A percentile compares a stretch with the other conserved stretches of the same genome.
Evolutionary conservation across 352 stramenopile species (phyloP).

Genomic region (Halophytophthora batemanensis): DNA sequence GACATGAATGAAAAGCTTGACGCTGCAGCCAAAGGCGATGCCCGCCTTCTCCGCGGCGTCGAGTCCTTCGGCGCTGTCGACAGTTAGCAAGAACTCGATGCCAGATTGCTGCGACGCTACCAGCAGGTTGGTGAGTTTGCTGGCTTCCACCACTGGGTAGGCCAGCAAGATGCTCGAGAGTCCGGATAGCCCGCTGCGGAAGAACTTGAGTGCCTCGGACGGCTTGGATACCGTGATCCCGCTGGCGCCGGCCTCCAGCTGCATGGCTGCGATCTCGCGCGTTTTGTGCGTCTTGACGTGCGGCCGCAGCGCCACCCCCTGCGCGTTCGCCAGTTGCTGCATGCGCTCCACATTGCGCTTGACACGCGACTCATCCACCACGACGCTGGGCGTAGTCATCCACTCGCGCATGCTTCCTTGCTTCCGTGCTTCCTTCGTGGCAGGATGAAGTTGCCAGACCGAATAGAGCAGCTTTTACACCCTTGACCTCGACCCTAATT

Average conservation of each 20-base stretch:
- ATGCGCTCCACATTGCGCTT: conserved; percentile 64
- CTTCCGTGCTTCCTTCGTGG: neutral
- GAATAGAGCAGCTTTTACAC: too few species aligned
- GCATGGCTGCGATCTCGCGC: conserved; percentile 53
- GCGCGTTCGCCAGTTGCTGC: conserved; percentile 43
- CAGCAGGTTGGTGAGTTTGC: conserved; percentile 56
- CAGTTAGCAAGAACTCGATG: conserved; percentile 55
- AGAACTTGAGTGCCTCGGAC: conserved; percentile 61
- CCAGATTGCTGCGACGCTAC: conserved; percentile 37
- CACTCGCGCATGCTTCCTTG: conserved; percentile 35
- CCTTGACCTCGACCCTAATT: too few species aligned
- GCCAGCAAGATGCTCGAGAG: conserved; percentile 61
- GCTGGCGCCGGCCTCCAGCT: conserved; percentile 48
- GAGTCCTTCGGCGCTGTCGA: conserved; percentile 57
- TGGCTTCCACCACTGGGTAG: conserved; percentile 62
- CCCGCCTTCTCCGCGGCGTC: conserved; percentile 51
- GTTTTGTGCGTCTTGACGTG: conserved; percentile 83
- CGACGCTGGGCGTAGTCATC: conserved; percentile 63
- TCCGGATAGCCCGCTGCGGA: conserved; percentile 35
- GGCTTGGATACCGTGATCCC: conserved; percentile 72
- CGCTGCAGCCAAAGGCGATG: conserved; percentile 30
- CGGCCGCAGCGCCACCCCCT: conserved; percentile 56
- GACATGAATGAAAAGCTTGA: conserved; percentile 69
- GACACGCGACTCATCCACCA: conserved; percentile 55
- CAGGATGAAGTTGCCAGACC: too few species aligned